Conservation (phyloP, 176 grass and related monocot species). For the Oryza punctata region DNA sequence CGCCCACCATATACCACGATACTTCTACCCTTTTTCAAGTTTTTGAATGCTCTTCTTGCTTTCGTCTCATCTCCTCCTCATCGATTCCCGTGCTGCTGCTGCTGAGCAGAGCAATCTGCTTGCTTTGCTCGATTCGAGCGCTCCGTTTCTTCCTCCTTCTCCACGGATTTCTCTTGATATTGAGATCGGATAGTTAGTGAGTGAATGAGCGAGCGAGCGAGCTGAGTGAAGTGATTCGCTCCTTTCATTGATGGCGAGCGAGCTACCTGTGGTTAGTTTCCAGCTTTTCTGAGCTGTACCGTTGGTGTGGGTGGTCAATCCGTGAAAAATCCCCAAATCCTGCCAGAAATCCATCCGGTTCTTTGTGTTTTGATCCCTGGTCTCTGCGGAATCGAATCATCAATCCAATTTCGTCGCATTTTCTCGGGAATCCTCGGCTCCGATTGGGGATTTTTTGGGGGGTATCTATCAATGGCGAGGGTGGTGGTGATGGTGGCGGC, state of each 20-base stretch:
- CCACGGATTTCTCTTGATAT: background rate
- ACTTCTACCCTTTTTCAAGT: background rate
- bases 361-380: too few species aligned
- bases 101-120: too few species aligned
- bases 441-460: background rate
- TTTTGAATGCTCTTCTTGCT: background rate
- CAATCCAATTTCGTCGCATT: background rate
- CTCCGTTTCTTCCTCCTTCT: background rate
- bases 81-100: background rate
- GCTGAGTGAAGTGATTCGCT: too few species aligned
- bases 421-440: background rate
- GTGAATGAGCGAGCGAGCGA: too few species aligned
- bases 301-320: background rate
- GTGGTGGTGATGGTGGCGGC: background rate
- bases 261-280: background rate
- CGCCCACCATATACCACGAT: too few species aligned
- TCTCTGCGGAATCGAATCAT: too few species aligned
- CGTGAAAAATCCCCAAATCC: background rate
- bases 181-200: too few species aligned
- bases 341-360: background rate
- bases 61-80: background rate
- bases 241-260: background rate
- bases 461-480: background rate
- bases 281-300: conserved; percentile 10
- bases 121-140: background rate